Base-by-base conservation (phyloP, 176 grass and related monocot species). In the Carex myosuroides region DNA sequence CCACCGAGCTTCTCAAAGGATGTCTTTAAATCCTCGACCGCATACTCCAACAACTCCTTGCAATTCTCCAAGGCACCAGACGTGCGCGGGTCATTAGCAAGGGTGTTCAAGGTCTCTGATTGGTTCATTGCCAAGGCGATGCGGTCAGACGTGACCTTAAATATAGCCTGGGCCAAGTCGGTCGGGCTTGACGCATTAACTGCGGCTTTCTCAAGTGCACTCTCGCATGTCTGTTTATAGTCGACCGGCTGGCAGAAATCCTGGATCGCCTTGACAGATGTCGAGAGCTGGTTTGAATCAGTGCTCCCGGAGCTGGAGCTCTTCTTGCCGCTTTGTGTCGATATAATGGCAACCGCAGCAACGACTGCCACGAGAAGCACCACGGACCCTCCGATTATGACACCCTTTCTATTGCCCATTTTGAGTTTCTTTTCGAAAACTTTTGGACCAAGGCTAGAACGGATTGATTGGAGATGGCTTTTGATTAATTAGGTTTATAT, bases 1-100 rank as follows among this genome's bases (percentile, higher is more conserved):
- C 86, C 86, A 11, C 86, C 88, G 21, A 98, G 87, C 89, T 88
- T 73, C 1, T 87, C 62, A 74, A 95, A 92, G 13, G 95, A 90
- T 1, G 80, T 33, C 68, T 50, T 82, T 30, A 98, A 85, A 41
- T 98, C 95, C 18, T 90, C 91, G 13, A 98, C 33, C 50, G 95
- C 92, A 86, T 89, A 95, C 62, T 88, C 87, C 5, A 98, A 93
- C 35, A 98, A 72, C 88, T 93, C 91, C 86, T 87, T 87, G 89
- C 95, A 98, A 85, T 90, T 81, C 9, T 92, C 14, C 0, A 98
- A 88, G 0, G 95, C 95, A 0, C 89, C 88, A 35, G 86, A 41
- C 4, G 95, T 98, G 60, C 91, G 84, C 60, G 56, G 16, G 86
- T 98, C 95, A 42, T 90, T 82, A 48, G 90, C 86, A 11, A 94